phyloP scores from a whole-genome alignment of 352 stramenopile genomes.

The Phytophthora quininea region DNA sequence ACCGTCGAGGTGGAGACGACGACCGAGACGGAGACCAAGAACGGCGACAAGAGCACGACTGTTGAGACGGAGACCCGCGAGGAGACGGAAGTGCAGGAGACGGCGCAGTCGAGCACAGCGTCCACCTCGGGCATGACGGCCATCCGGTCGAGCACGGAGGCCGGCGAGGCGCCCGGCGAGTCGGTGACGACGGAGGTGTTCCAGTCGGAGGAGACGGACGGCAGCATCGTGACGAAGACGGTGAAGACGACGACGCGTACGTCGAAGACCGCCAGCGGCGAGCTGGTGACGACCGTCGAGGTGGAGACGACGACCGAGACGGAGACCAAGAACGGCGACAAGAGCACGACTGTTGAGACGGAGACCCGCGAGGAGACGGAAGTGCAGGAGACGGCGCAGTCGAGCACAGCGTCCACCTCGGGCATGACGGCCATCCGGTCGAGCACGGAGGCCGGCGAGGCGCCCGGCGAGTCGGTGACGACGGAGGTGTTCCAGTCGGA shows the following conservation, averaged over 20 bases:
- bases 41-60: slow-evolving; percentile 8
- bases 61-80: slow-evolving; percentile 11
- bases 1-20: slow-evolving; percentile 9
- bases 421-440: neutral
- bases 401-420: neutral
- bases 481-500: slow-evolving; percentile 10
- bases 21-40: slow-evolving; percentile 9
- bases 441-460: slow-evolving; percentile 1
- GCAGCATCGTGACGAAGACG: slow-evolving; percentile 11
- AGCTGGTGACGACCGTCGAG: slow-evolving; percentile 7
- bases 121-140: neutral
- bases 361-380: slow-evolving; percentile 8
- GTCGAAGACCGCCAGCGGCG: slow-evolving; percentile 1
- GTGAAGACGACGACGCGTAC: slow-evolving; percentile 5
- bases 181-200: slow-evolving; percentile 10
- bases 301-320: slow-evolving; percentile 11
- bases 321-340: slow-evolving; percentile 3
- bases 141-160: slow-evolving; percentile 3
- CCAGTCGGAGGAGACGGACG: slow-evolving; percentile 8
- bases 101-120: neutral
- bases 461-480: slow-evolving; percentile 5
- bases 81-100: slow-evolving; percentile 5
- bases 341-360: slow-evolving; percentile 5
- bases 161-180: slow-evolving; percentile 3
- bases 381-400: neutral